Base-by-base conservation (phyloP, 371 early-diverging fungal genomes). In the Actinomucor elegans region DNA sequence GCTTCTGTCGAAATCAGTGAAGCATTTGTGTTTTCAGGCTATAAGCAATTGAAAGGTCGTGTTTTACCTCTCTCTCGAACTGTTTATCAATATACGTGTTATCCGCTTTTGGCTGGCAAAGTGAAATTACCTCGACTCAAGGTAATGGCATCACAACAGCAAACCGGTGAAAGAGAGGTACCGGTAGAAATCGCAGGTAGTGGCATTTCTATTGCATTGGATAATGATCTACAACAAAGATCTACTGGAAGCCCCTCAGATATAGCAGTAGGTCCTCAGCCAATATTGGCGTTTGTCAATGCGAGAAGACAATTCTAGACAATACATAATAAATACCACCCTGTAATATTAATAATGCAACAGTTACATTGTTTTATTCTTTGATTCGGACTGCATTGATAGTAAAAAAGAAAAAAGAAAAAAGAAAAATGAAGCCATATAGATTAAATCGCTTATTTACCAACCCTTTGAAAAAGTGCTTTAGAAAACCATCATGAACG, bases 11-110 rank as follows among this genome's bases (percentile, higher is more conserved):
- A 89, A 44, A 59, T 83, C 1, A 76, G 85, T 20, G 91, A 90
- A 9, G 85, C 82, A 28, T 88, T 89, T 70, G 87, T 87, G 1
- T 89, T 85, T 61, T 72, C 85, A 14, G 91, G 91, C 10, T 76
- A 75, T 34, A 90, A 88, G 62, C 83, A 81, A 32, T 48, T 77
- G 17, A 67, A 72, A 23, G 62, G 81, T 31, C 78, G 75, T 18
- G 56, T 90, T 0, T 67, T 90, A 4, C 91, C 91, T 12, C 43
- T 76, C 9, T 67, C 69, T 3, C 60, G 59, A 41, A 45, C 31
- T 0, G 50, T 38, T 1, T 72, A 77, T 48, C 40, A 66, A n/a
- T 76, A 69, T 38, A 75, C 68, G 11, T 77, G 72, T 35, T 69
- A 69, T 38, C 80, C 84, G 0, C 51, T 82, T 17, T 51, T 59